phyloP scores from a whole-genome alignment of 805 yeast species.

The Lachancea meyersii region DNA sequence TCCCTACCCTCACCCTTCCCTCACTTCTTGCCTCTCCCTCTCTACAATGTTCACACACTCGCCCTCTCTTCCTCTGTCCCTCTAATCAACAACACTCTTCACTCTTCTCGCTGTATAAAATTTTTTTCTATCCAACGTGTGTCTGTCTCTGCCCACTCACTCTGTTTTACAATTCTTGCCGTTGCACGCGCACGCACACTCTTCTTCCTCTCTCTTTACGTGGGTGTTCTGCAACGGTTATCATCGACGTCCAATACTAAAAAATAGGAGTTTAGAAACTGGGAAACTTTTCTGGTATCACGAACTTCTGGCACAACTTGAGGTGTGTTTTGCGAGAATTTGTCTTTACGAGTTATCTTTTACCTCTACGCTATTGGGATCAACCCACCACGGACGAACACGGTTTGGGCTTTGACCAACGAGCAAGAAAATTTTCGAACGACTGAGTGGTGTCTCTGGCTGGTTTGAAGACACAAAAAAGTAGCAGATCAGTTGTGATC shows the following conservation, averaged over 20 bases:
- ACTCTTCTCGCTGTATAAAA: background rate
- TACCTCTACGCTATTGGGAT: no score
- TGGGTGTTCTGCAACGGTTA: constrained; percentile 1
- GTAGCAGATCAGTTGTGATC: background rate
- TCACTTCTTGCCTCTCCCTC: no score
- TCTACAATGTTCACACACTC: no score
- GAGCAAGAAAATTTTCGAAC: no score
- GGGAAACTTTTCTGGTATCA: background rate
- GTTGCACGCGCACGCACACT: no score
- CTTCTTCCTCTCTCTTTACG: no score
- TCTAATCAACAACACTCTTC: background rate
- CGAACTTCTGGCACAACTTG: background rate
- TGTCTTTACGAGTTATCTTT: no score
- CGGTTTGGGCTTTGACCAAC: no score
- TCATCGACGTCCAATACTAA: background rate
- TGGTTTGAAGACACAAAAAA: no score
- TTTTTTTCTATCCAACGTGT: background rate
- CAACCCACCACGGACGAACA: no score
- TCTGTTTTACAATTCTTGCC: background rate
- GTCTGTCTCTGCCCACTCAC: background rate
- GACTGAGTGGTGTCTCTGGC: no score
- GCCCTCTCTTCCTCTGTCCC: background rate
- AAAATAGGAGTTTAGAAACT: background rate
- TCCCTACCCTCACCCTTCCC: background rate
- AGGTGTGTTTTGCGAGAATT: no score